These are phyloP conservation scores for Pseudozyma thailandica DNA, from an alignment of 1,284 basidiomycete species.

Conservation along the genomic window DNA sequence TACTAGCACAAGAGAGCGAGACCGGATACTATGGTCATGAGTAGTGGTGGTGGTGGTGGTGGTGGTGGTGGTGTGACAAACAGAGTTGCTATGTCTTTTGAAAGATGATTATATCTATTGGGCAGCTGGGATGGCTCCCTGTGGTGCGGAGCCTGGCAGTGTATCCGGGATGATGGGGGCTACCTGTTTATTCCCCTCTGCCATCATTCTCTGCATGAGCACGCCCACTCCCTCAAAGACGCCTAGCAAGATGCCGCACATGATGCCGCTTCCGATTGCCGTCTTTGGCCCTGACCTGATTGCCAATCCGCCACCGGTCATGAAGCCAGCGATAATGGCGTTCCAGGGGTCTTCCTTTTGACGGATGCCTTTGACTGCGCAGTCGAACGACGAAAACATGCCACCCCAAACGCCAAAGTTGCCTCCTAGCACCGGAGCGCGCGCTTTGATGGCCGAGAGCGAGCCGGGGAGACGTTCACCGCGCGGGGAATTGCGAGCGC, in stretches of 20 bases:
- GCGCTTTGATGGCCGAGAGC: slow-evolving; percentile 94
- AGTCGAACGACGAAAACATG: slow-evolving; percentile 86
- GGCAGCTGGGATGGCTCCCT: slow-evolving; percentile 6
- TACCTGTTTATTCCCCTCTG: slow-evolving; percentile 75
- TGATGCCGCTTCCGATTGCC: slow-evolving; percentile 88
- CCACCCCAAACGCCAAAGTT: slow-evolving; percentile 97
- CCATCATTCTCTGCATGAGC: slow-evolving; percentile 82
- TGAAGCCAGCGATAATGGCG: slow-evolving; percentile 96
- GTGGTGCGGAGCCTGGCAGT: slow-evolving; percentile 13
- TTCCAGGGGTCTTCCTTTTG: slow-evolving; percentile 99
- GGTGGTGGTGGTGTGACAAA: too few relatives aligned
- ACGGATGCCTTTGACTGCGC: slow-evolving; percentile 90
- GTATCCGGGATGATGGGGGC: slow-evolving; percentile 56
- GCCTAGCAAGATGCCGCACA: slow-evolving; percentile 94
- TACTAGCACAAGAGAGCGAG: too few relatives aligned
- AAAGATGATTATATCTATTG: slow-evolving; percentile 7
- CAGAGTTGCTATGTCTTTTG: not conserved
- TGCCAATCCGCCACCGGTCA: slow-evolving; percentile 96
- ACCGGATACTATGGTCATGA: too few relatives aligned
- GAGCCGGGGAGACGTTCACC: slow-evolving; percentile 94
- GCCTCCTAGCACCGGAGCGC: slow-evolving; percentile 95
- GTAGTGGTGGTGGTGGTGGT: not conserved
- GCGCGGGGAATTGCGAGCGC: slow-evolving; percentile 92
- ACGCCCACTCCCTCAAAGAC: slow-evolving; percentile 89
- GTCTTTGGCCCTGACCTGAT: slow-evolving; percentile 90